Base-by-base conservation (phyloP, 192 early-diverging fungal species). In the Endogone sp. region DNA sequence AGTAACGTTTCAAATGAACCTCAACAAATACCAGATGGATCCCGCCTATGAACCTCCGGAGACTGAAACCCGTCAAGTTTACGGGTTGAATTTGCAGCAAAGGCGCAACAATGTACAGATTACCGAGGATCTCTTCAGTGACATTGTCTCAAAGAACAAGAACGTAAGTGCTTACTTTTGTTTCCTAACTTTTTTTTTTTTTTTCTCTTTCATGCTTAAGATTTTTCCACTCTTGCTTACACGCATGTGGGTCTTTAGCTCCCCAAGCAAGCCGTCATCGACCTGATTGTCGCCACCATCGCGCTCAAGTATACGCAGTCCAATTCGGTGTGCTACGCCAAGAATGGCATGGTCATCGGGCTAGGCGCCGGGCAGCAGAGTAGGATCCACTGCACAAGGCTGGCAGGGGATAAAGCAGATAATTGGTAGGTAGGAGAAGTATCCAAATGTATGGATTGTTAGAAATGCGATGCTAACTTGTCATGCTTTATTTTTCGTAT, bases 241-340 rank as follows among this genome's bases (percentile, higher is more conserved):
- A 61, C 28, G 16, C 24, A 11, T 2, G 11, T 58, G n/a, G 31
- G 60, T 3, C 22, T 65, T 56, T 29, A 79, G 73, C 65, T 94
- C 20, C 77, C 93, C 16, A 82, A 86, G 71, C 73, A 76, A 10
- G 91, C 90, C 23, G 68, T 90, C 66, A 85, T 89, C 56, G 95
- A 98, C 73, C 82, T 98, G 80, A 88, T 96, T 31, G 97, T 99
- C 49, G 97, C 97, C 3, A 98, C 95, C 2, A 95, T 99, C 79
- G 94, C 97, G 28, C 87, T 99, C 70, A 99, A 99, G 80, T 99
- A 97, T 89, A 98, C 97, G 62, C 97, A 99, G 84, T 93, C 91
- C 69, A 99, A 99, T 89, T 98, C 95, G 60, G 95, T 99, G 30
- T 97, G 94, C 85, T 99, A 97, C 72, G 97, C 96, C 68, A 93